Conservation (phyloP, 2,329 filamentous ascomycete genomes). For the Scedosporium dehoogii region DNA sequence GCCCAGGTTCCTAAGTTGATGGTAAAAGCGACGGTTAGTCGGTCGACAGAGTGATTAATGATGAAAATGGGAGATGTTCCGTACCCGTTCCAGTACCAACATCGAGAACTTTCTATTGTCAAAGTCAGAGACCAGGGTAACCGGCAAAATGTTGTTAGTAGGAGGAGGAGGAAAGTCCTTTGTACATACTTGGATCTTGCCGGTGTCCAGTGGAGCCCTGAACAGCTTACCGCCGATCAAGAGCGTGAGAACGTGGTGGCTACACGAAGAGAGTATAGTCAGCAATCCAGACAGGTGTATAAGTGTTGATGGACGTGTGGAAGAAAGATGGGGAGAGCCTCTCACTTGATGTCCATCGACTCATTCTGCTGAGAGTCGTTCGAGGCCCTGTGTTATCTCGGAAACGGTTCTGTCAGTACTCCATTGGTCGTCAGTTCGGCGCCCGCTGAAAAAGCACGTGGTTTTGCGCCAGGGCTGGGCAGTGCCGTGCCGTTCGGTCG, state of each 20-base stretch:
- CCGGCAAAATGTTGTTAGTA: background rate
- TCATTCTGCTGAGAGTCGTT: conserved; percentile 11
- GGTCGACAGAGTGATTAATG: conserved; percentile 40
- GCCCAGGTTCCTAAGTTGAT: conserved; percentile 34
- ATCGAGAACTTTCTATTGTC: conserved; percentile 24
- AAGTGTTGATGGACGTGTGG: too few relatives aligned
- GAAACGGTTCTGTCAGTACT: background rate
- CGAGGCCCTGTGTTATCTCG: conserved; percentile 5
- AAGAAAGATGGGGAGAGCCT: background rate
- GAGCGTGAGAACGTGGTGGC: conserved; percentile 14
- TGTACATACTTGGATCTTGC: conserved; percentile 11
- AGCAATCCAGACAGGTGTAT: too few relatives aligned
- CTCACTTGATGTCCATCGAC: conserved; percentile 13
- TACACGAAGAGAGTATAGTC: background rate
- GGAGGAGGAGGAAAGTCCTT: background rate
- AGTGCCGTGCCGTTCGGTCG: background rate
- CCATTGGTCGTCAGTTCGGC: background rate
- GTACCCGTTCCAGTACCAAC: conserved; percentile 44
- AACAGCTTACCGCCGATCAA: conserved; percentile 14
- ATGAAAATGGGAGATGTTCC: background rate
- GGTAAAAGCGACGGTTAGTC: conserved; percentile 5
- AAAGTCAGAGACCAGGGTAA: background rate
- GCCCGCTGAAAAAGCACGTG: too few relatives aligned
- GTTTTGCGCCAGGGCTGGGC: too few relatives aligned
- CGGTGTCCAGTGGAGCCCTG: conserved; percentile 13